A percentile compares a stretch with the other conserved stretches of the same genome.
Conservation (phyloP, 2,329 filamentous ascomycete genomes). For the Hypomyces rosellus region DNA sequence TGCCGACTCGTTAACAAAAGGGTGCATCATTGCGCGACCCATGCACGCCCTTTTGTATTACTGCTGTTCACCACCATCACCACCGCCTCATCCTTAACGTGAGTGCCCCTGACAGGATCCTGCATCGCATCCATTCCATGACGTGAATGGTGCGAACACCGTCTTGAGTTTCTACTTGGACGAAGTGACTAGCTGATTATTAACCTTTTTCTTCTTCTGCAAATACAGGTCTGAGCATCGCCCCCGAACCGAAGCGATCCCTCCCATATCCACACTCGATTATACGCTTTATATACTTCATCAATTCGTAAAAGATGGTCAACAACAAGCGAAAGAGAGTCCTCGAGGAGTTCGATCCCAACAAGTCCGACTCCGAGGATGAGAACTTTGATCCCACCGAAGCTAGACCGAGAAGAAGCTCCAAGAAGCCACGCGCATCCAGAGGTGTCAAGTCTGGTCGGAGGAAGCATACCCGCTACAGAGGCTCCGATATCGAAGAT, state of each 20-base stretch:
- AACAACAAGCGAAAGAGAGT: slow-evolving; percentile 53
- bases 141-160: too few species aligned
- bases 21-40: slow-evolving; percentile 11
- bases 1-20: not conserved
- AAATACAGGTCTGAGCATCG: not conserved
- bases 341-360: slow-evolving; percentile 56
- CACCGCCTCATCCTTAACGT: not conserved
- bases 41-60: slow-evolving; percentile 8
- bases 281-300: not conserved
- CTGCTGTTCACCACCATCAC: not conserved
- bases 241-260: not conserved
- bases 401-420: slow-evolving; percentile 35
- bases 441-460: slow-evolving; percentile 27
- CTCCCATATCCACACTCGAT: not conserved
- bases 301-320: slow-evolving; percentile 20
- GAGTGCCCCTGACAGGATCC: not conserved
- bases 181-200: not conserved
- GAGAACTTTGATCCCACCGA: slow-evolving; percentile 57
- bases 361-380: slow-evolving; percentile 60
- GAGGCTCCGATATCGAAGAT: slow-evolving; percentile 57
- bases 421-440: slow-evolving; percentile 37
- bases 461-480: slow-evolving; percentile 40
- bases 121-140: not conserved
- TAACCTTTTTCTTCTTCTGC: not conserved
- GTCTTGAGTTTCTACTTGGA: too few species aligned